Percentiles rank a stretch among this genome's conserved stretches.
These are phyloP conservation scores for Backusella psychrophila DNA, from an alignment of 192 early-diverging fungal genomes.

Conservation along the genomic window DNA sequence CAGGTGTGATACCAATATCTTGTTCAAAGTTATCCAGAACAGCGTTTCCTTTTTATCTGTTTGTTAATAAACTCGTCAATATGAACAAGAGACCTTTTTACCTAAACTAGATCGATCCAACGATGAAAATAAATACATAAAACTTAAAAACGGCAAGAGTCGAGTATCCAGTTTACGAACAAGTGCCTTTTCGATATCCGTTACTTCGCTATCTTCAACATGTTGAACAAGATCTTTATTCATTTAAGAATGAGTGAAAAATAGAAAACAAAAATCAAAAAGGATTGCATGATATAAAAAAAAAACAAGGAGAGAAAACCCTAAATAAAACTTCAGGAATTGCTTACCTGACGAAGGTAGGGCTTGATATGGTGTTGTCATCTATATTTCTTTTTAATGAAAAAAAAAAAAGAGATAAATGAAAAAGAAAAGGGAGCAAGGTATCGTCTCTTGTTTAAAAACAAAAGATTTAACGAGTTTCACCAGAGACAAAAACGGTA, in stretches of 20 bases:
- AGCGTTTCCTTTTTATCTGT: slow-evolving; percentile 26
- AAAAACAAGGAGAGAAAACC: neutral
- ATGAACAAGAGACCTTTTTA: neutral
- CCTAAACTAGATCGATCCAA: slow-evolving; percentile 35
- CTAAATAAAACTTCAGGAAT: neutral
- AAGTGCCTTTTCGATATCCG: slow-evolving; percentile 17
- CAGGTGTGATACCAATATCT: slow-evolving; percentile 27
- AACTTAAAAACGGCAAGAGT: slow-evolving; percentile 29
- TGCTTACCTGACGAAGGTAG: no score
- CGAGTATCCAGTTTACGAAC: slow-evolving; percentile 26
- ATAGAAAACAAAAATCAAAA: neutral
- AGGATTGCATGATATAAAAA: neutral
- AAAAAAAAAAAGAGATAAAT: neutral
- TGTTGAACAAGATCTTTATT: neutral
- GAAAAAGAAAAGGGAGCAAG: neutral
- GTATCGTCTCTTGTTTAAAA: neutral
- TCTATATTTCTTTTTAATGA: neutral
- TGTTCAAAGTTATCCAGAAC: slow-evolving; percentile 36
- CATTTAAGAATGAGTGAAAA: neutral
- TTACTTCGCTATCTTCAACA: neutral
- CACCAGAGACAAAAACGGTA: neutral
- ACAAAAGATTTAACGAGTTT: neutral
- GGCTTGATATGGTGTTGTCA: neutral
- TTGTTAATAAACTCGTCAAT: neutral
- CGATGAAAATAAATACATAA: slow-evolving; percentile 35